Evolutionary conservation across 2,329 filamentous ascomycete species (phyloP).

Genomic region (Aureobasidium sp.): DNA sequence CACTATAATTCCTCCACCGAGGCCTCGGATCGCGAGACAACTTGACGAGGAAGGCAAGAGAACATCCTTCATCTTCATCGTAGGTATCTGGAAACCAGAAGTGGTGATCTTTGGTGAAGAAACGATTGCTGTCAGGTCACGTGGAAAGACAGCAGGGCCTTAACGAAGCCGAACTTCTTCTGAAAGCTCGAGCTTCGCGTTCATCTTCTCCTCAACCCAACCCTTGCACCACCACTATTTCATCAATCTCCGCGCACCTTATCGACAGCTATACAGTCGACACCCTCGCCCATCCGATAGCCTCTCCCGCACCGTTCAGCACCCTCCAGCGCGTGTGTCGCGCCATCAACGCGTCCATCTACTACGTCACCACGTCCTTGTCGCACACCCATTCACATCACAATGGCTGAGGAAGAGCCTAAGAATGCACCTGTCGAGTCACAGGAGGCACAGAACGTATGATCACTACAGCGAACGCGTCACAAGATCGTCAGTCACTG

Average conservation of each 20-base stretch:
- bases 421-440: slow-evolving; percentile 19
- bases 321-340: background rate
- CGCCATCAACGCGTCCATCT: slow-evolving; percentile 11
- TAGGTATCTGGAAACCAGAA: background rate
- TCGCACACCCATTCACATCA: background rate
- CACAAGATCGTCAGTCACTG: background rate
- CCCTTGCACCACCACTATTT: slow-evolving; percentile 1
- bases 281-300: background rate
- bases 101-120: background rate
- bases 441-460: slow-evolving; percentile 16
- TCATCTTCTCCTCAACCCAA: slow-evolving; percentile 4
- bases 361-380: slow-evolving; percentile 12
- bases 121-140: slow-evolving; percentile 4
- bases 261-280: background rate
- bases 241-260: slow-evolving; percentile 8
- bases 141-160: background rate
- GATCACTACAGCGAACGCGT: background rate
- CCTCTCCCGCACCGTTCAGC: background rate
- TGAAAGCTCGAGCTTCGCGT: slow-evolving; percentile 11
- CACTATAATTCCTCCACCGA: background rate
- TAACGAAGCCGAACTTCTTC: background rate
- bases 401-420: slow-evolving; percentile 25
- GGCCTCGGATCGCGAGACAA: background rate
- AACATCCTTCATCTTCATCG: background rate
- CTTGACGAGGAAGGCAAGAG: background rate